Evolutionary conservation across 805 yeast species (phyloP), one percentile per base, ranked within the genome.

Genomic region (Teunomyces panamensis): DNA sequence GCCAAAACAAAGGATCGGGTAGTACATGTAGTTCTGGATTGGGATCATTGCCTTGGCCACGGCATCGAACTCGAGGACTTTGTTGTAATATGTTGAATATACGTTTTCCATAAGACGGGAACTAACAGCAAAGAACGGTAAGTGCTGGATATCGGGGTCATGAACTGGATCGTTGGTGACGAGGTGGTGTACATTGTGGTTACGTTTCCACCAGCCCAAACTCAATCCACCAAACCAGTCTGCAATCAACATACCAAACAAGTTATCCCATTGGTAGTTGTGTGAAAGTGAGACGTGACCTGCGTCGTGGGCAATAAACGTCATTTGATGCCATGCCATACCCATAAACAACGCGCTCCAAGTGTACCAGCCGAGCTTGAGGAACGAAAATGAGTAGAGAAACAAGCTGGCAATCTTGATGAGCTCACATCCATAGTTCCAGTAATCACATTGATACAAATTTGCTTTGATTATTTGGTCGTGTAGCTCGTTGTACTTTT

Each of bases 151-250:
- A 67, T 89, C 97, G 0, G 97, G 97, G 59, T 89, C 97, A 61
- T 90, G 96, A 1, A 86, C 85, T 0, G 97, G 96, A 60, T 89
- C 96, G 64, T 89, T 89, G n/a, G 96, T 87, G 46, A 89, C 77
- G 44, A 89, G 68, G 63, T 89, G 97, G 65, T 89, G 97, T n/a
- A 89, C 95, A 62, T 89, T 89, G 67, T 89, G 97, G 65, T 87
- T 89, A 45, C 91, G 75, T 57, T 89, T 90, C 97, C 97, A 89
- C 97, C 97, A 89, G 2, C 96, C 96, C 16, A 89, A 61, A 41
- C 96, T 87, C 36, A 89, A 73, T 0, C 97, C 97, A n/a, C 97
- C 97, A 44, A 83, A 66, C 72, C 77, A 89, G 52, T 87, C 81
- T 1, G 96, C 95, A 43, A 89, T 72, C 2, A 80, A 44, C 64